Evolutionary conservation across 2,329 filamentous ascomycete species (phyloP).

Genomic region (Alternaria angustiovoidea): DNA sequence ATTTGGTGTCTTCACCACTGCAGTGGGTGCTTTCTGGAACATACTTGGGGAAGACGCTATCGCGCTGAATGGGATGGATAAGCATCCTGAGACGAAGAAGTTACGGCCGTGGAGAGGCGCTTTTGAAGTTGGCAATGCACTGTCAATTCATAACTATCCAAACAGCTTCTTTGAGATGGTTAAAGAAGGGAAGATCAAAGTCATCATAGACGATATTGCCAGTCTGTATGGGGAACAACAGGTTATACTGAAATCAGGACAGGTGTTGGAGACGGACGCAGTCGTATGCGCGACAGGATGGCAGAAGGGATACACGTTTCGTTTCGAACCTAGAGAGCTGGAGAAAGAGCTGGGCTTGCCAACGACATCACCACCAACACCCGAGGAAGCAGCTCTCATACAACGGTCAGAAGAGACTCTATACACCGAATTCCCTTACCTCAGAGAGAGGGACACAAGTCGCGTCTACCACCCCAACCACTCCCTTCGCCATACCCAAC

Average conservation of each 20-base stretch:
- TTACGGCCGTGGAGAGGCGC: conserved; percentile 53
- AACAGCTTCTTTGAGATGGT: conserved; percentile 66
- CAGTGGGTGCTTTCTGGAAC: conserved; percentile 64
- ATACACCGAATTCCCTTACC: conserved; percentile 24
- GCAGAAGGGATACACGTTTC: conserved; percentile 60
- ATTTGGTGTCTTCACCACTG: background rate
- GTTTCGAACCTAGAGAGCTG: conserved; percentile 56
- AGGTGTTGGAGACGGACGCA: conserved; percentile 57
- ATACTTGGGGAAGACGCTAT: conserved; percentile 64
- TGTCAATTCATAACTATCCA: conserved; percentile 69
- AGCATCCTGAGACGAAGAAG: conserved; percentile 52
- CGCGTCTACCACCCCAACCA: conserved; percentile 30
- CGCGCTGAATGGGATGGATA: conserved; percentile 56
- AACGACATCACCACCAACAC: conserved; percentile 30
- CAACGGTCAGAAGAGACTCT: conserved; percentile 28
- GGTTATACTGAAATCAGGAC: conserved; percentile 60
- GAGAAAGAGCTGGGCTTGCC: conserved; percentile 60
- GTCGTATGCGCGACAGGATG: conserved; percentile 67
- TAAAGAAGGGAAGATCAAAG: conserved; percentile 60
- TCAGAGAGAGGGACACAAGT: conserved; percentile 28
- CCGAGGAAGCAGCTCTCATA: conserved; percentile 50
- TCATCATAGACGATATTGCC: conserved; percentile 65
- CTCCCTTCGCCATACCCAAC: conserved; percentile 20
- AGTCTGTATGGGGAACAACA: conserved; percentile 54
- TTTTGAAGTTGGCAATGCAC: conserved; percentile 63